Percentiles rank a stretch among this genome's conserved stretches.
Evolutionary conservation across 345 rosid genomes (phyloP).

Genomic region (Orychophragmus violaceus): DNA sequence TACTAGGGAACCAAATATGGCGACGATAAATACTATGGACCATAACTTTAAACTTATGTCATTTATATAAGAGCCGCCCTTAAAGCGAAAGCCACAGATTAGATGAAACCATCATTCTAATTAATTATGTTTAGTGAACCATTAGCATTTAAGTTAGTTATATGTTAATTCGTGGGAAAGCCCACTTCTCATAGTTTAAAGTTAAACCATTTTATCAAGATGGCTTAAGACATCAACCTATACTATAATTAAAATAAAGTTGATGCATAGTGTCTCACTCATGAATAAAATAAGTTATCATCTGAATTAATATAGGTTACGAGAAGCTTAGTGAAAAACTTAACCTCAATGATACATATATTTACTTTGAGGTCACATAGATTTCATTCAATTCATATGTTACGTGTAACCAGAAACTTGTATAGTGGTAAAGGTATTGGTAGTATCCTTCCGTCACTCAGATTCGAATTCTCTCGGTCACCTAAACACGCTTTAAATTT

Average conservation of each 20-base stretch:
- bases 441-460: no score
- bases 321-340: background rate
- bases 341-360: no score
- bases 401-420: no score
- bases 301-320: background rate
- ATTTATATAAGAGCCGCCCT: constrained; percentile 18
- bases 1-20: no score
- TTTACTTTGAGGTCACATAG: no score
- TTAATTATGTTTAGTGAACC: background rate
- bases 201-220: background rate
- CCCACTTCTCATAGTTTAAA: background rate
- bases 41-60: background rate
- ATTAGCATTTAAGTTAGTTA: background rate
- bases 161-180: constrained; percentile 4
- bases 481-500: no score
- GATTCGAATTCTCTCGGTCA: no score
- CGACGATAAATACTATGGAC: background rate
- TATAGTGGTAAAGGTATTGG: no score
- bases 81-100: constrained; percentile 13
- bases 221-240: background rate
- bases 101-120: background rate
- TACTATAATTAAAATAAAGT: background rate
- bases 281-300: constrained; percentile 7
- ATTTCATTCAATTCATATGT: no score
- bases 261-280: constrained; percentile 11